Conservation (phyloP, 176 grass and related monocot species). For the Thalia dealbata region DNA sequence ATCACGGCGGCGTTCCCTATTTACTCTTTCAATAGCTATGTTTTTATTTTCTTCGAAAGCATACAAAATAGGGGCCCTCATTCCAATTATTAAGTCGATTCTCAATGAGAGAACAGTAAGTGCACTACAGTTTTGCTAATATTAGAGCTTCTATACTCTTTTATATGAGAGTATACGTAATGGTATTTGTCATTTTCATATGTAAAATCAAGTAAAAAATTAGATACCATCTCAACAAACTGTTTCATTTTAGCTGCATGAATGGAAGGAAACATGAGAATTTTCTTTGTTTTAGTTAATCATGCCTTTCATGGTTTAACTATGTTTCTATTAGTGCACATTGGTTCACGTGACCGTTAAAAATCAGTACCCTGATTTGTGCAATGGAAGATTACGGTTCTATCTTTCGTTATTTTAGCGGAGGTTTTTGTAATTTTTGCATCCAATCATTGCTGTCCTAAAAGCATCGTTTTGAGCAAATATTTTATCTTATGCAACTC, state of each 20-base stretch:
- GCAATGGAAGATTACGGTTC: background rate
- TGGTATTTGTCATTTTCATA: background rate
- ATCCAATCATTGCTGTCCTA: too few species aligned
- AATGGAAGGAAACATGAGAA: background rate
- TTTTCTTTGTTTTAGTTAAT: background rate
- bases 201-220: background rate
- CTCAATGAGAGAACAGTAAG: slow-evolving; percentile 64
- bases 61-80: slow-evolving; percentile 64
- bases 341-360: background rate
- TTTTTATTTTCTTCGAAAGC: slow-evolving; percentile 91
- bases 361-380: background rate
- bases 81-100: slow-evolving; percentile 77
- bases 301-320: background rate
- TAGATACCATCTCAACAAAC: background rate
- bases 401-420: too few species aligned
- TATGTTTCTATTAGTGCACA: background rate
- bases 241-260: background rate
- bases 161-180: background rate
- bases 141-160: background rate
- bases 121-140: background rate
- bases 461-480: background rate
- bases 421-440: too few species aligned
- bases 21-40: slow-evolving; percentile 81
- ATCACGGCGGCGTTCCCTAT: slow-evolving; percentile 63
- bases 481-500: background rate